A percentile compares a stretch with the other conserved stretches of the same genome.
phyloP scores from a whole-genome alignment of 257 asterid genomes.

The Salvia hispanica region DNA sequence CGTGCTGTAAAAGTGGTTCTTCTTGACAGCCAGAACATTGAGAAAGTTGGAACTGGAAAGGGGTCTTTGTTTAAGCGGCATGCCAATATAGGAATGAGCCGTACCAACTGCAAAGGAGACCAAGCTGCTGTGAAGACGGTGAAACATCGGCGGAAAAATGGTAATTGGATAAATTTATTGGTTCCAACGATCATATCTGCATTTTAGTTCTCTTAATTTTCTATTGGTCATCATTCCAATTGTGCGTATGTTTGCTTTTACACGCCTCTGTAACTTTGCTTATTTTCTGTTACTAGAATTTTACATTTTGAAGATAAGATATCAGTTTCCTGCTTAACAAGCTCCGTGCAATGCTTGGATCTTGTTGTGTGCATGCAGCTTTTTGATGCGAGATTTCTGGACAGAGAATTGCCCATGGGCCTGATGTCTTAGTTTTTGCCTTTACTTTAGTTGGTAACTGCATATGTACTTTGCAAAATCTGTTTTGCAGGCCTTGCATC shows the following conservation, averaged over 20 bases:
- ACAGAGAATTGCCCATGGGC: slow-evolving; percentile 1
- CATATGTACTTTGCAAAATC: slow-evolving; percentile 20
- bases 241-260: too few species aligned
- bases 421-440: slow-evolving; percentile 5
- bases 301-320: too few species aligned
- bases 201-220: background rate
- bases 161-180: slow-evolving; percentile 35
- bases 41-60: slow-evolving; percentile 71
- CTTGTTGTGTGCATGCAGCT: too few species aligned
- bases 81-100: slow-evolving; percentile 56
- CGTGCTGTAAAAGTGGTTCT: slow-evolving; percentile 68
- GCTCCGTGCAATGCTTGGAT: too few species aligned
- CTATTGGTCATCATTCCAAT: too few species aligned
- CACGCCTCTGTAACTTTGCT: too few species aligned
- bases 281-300: too few species aligned
- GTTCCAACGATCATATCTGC: slow-evolving; percentile 10
- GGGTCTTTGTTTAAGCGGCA: slow-evolving; percentile 72
- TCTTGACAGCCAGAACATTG: slow-evolving; percentile 76
- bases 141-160: slow-evolving; percentile 72
- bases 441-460: background rate
- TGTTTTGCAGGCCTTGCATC: slow-evolving; percentile 56
- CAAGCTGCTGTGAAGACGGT: slow-evolving; percentile 52
- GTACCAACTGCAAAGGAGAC: slow-evolving; percentile 62
- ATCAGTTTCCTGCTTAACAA: too few species aligned
- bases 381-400: too few species aligned